phyloP scores from a whole-genome alignment of 192 early-diverging fungal species.

The Allomyces macrogynus region DNA sequence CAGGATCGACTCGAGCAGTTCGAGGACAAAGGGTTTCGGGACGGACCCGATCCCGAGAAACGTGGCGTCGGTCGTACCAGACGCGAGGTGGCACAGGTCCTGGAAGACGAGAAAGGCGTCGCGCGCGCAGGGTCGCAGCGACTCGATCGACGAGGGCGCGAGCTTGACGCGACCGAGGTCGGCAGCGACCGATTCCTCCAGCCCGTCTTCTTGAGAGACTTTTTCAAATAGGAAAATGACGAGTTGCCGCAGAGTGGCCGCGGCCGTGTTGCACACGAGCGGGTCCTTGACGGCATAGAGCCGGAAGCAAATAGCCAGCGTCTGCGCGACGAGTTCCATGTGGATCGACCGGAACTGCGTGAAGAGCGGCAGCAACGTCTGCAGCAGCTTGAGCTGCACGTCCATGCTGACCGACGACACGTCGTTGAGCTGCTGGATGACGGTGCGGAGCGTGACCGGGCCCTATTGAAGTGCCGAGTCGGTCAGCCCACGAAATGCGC shows the following conservation, averaged over 20 bases:
- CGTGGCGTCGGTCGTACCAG: slow-evolving; percentile 23
- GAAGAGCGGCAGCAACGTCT: slow-evolving; percentile 73
- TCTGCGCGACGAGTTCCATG: slow-evolving; percentile 48
- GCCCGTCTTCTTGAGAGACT: slow-evolving; percentile 37
- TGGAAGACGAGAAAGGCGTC: slow-evolving; percentile 51
- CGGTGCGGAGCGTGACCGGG: slow-evolving; percentile 27
- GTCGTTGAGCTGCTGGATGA: slow-evolving; percentile 48
- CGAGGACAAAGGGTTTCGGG: slow-evolving; percentile 60
- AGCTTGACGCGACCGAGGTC: slow-evolving; percentile 5
- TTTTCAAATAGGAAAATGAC: slow-evolving; percentile 74
- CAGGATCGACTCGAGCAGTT: slow-evolving; percentile 79
- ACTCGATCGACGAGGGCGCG: not conserved
- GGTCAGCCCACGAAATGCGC: not conserved
- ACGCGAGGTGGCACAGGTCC: slow-evolving; percentile 66
- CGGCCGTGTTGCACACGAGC: slow-evolving; percentile 66
- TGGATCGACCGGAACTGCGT: slow-evolving; percentile 60
- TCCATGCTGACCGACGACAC: slow-evolving; percentile 50
- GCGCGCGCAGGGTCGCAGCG: not conserved
- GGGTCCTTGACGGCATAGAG: slow-evolving; percentile 67
- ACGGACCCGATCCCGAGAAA: slow-evolving; percentile 20
- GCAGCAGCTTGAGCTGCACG: slow-evolving; percentile 80
- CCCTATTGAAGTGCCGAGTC: slow-evolving; percentile 11
- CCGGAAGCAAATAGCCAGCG: slow-evolving; percentile 58
- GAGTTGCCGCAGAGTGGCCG: slow-evolving; percentile 64
- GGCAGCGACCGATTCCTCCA: not conserved